Evolutionary conservation across 257 asterid genomes (phyloP).

Genomic region (Anisodus tanguticus): DNA sequence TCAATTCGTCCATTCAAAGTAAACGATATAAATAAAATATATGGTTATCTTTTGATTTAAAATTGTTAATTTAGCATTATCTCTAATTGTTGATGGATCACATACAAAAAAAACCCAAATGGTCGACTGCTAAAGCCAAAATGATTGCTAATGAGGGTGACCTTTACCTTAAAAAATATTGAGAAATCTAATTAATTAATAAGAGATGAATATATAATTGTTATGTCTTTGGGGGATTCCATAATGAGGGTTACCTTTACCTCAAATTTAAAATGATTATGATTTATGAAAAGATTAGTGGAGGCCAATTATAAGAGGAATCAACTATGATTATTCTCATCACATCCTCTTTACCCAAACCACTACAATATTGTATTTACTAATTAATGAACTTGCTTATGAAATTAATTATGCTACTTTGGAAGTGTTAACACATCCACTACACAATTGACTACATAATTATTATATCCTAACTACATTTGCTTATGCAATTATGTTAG

Average conservation of each 20-base stretch:
- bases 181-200: not conserved
- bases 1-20: not conserved
- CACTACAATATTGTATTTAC: not conserved
- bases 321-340: constrained; percentile 12
- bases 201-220: not conserved
- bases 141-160: constrained; percentile 3
- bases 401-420: not conserved
- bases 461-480: not conserved
- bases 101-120: not conserved
- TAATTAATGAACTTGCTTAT: not conserved
- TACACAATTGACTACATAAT: not conserved
- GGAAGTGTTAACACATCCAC: not conserved
- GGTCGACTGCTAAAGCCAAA: constrained; percentile 23
- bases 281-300: not conserved
- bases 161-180: not conserved
- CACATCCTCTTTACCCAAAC: constrained; percentile 16
- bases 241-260: not conserved
- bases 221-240: not conserved
- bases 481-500: not conserved
- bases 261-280: not conserved
- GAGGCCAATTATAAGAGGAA: constrained; percentile 25
- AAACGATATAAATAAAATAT: constrained; percentile 4
- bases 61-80: not conserved
- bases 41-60: not conserved
- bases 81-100: not conserved